Evolutionary conservation across 129 eudicot genomes (phyloP).

Genomic region (Apium graveolens): DNA sequence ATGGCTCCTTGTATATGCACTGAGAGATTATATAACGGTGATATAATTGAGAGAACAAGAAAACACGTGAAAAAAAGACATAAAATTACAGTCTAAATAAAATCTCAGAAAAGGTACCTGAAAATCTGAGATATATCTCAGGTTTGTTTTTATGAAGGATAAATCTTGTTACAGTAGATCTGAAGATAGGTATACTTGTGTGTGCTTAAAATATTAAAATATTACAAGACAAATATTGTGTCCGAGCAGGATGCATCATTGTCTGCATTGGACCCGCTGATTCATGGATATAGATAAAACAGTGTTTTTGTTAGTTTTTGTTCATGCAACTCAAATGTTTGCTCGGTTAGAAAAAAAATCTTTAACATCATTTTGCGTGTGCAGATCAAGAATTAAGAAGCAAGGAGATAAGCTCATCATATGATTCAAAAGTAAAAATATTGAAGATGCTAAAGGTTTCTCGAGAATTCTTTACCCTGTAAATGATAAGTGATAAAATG

Average conservation of each 20-base stretch:
- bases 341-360: not conserved
- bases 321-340: not conserved
- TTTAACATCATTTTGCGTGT: constrained; percentile 7
- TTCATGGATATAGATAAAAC: not conserved
- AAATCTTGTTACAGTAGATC: not conserved
- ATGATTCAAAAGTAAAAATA: constrained; percentile 33
- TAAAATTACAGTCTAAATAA: too few species aligned
- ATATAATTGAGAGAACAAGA: too few species aligned
- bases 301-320: not conserved
- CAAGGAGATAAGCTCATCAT: constrained; percentile 45
- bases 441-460: constrained; percentile 46
- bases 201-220: not conserved
- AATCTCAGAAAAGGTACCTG: too few species aligned
- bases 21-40: too few species aligned
- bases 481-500: not conserved
- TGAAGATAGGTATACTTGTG: not conserved
- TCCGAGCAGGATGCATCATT: not conserved
- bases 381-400: constrained; percentile 51
- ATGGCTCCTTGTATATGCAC: too few species aligned
- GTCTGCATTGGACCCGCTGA: not conserved
- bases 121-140: too few species aligned
- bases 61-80: too few species aligned
- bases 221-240: not conserved
- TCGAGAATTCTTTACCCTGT: constrained; percentile 7
- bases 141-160: too few species aligned